Percentiles rank a stretch among this genome's conserved stretches.
phyloP scores from a whole-genome alignment of 768 basidiomycete species.

The Podaxis mareebaensis region DNA sequence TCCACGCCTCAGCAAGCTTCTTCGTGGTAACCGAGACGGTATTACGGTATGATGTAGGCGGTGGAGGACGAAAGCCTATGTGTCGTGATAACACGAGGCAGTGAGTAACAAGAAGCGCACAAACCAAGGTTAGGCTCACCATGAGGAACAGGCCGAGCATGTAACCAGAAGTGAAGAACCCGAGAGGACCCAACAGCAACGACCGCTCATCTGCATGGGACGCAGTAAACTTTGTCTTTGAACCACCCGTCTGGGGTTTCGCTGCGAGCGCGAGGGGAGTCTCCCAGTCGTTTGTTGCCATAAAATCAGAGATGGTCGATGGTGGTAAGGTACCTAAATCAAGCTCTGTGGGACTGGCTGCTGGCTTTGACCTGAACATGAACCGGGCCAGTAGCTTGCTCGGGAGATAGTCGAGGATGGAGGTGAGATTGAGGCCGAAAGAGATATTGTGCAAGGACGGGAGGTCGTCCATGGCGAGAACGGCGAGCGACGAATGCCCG shows the following conservation, averaged over 20 bases:
- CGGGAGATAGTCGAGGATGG: slow-evolving; percentile 39
- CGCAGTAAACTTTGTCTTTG: slow-evolving; percentile 1
- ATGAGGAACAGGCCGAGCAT: slow-evolving; percentile 65
- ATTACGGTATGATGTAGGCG: slow-evolving; percentile 79
- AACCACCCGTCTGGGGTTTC: background rate
- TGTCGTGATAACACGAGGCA: background rate
- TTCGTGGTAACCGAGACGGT: slow-evolving; percentile 48
- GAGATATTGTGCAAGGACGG: slow-evolving; percentile 33
- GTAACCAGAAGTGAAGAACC: slow-evolving; percentile 75
- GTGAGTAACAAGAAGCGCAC: background rate
- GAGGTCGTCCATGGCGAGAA: slow-evolving; percentile 12
- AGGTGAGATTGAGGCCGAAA: slow-evolving; percentile 43
- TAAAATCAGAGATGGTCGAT: slow-evolving; percentile 17
- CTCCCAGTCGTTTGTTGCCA: slow-evolving; percentile 17
- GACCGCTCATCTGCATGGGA: slow-evolving; percentile 10
- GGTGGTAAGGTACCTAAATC: slow-evolving; percentile 13
- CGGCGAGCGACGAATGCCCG: background rate
- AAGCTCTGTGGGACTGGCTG: slow-evolving; percentile 13
- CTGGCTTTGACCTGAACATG: slow-evolving; percentile 18
- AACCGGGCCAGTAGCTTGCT: slow-evolving; percentile 23
- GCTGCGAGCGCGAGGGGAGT: slow-evolving; percentile 13
- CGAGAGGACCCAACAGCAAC: slow-evolving; percentile 60
- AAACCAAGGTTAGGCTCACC: slow-evolving; percentile 38
- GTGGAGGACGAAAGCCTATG: slow-evolving; percentile 67
- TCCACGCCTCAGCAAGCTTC: slow-evolving; percentile 19